These are phyloP conservation scores for Cryptosporidium parvum DNA, from an alignment of 169 alveolate species.

Conservation along the genomic window DNA sequence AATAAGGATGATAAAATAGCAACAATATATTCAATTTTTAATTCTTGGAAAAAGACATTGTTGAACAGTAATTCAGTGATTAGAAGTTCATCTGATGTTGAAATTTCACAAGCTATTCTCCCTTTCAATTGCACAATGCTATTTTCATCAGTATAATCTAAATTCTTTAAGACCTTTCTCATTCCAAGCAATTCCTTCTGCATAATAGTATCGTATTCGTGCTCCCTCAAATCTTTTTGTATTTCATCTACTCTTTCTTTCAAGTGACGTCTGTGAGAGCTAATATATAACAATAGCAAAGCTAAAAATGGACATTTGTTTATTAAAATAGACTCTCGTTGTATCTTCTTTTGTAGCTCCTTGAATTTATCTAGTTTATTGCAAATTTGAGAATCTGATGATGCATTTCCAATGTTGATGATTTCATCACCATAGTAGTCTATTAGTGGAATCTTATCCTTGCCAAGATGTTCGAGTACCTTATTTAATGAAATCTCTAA, in stretches of 20 bases:
- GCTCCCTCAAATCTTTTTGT: not conserved
- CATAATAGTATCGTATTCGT: constrained; percentile 67
- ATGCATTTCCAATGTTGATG: constrained; percentile 33
- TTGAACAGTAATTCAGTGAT: constrained; percentile 94
- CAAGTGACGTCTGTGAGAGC: constrained; percentile 35
- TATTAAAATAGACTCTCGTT: constrained; percentile 1
- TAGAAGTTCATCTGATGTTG: constrained; percentile 97
- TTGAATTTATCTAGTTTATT: not conserved
- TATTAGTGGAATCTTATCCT: constrained; percentile 37
- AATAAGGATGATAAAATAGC: constrained; percentile 95
- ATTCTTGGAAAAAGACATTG: constrained; percentile 92
- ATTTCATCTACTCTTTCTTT: constrained; percentile 15
- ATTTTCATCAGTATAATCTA: constrained; percentile 91
- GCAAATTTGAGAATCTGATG: constrained; percentile 13
- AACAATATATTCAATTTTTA: constrained; percentile 92
- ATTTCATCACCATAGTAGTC: constrained; percentile 65
- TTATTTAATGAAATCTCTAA: constrained; percentile 52
- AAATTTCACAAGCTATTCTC: constrained; percentile 97
- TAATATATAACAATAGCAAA: constrained; percentile 13
- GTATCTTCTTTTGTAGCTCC: constrained; percentile 18
- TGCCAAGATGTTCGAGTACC: constrained; percentile 44
- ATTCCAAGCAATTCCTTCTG: constrained; percentile 76
- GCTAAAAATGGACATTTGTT: constrained; percentile 32
- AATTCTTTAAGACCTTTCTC: constrained; percentile 81
- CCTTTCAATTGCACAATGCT: constrained; percentile 95